Base-by-base conservation (phyloP, 2,329 filamentous ascomycete genomes). In the Trematosphaeria pertusa region DNA sequence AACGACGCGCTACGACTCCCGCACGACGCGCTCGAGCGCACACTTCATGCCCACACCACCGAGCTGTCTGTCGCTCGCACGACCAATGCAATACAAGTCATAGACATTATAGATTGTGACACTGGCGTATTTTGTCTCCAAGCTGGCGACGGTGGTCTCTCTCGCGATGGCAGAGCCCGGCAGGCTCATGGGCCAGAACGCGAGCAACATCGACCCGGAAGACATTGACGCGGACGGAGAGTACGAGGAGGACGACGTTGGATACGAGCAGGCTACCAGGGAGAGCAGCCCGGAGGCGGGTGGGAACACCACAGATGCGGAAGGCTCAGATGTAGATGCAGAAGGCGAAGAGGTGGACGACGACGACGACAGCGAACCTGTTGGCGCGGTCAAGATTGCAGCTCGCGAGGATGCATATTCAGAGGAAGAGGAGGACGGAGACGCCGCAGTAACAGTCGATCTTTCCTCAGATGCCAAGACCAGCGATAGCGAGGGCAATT, bases 341-440 rank as follows among this genome's bases (percentile, higher is more conserved):
- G 73, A 72, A 46, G 69, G 69, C 41, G 72, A 73, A 39, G 73
- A 77, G 37, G 70, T 73, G n/a, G 74, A 85, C 53, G 81, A 77
- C 20, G 83, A 75, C n/a, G 78, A 80, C 31, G 78, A 75, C 43
- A 79, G 79, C 17, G 71, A 73, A 46, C 69, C 70, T 20, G 71
- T 73, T 11, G 70, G 71, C 28, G 70, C 70, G 37, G 70, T 74
- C 47, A 80, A 67, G 73, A 61, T 73, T 42, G 62, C 69, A 22
- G 64, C 59, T 43, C 64, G 51, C 31, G 45, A 67, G 22, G 40
- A 54, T 34, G 48, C 43, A 38, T 67, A 64, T 12, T 71, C 68
- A 19, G 72, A 75, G 14, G 72, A 73, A 12, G 73, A 76, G 5
- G 72, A 72, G 53, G 72, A 73, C 28, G 68, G 69, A 38, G 70